Evolutionary conservation across 371 early-diverging fungal genomes (phyloP).

Genomic region (Coemansia sp.): DNA sequence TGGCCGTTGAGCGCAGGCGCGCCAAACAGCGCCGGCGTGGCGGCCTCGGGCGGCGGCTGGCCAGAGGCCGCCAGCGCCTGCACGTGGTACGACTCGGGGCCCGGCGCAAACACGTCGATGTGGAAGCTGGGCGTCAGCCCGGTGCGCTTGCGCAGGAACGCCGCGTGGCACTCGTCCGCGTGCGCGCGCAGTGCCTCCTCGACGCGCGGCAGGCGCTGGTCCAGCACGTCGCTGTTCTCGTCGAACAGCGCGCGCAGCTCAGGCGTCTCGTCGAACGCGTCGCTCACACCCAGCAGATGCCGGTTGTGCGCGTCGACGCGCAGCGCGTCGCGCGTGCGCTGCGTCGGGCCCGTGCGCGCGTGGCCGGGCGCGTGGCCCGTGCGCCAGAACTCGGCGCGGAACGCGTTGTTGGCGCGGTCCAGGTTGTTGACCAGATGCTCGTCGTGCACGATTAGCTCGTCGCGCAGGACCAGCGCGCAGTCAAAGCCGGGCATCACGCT

Average conservation of each 20-base stretch:
- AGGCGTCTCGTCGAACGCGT: constrained; percentile 51
- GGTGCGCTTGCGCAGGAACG: constrained; percentile 53
- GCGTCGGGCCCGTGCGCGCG: constrained; percentile 20
- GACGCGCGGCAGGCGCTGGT: constrained; percentile 44
- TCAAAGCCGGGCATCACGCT: constrained; percentile 59
- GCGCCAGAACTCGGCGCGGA: constrained; percentile 40
- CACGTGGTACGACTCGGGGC: constrained; percentile 44
- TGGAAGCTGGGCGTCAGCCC: constrained; percentile 59
- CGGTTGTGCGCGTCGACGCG: constrained; percentile 24
- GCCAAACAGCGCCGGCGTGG: constrained; percentile 17
- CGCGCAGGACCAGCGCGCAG: constrained; percentile 40
- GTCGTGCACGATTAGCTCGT: constrained; percentile 37
- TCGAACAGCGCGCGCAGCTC: constrained; percentile 54
- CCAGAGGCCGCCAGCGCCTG: constrained; percentile 16
- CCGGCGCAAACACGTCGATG: constrained; percentile 56
- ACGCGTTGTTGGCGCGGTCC: constrained; percentile 26
- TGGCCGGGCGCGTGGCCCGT: constrained; percentile 17
- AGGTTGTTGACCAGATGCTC: constrained; percentile 45
- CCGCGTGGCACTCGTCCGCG: constrained; percentile 51
- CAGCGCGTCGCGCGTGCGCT: constrained; percentile 16
- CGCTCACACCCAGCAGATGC: constrained; percentile 52
- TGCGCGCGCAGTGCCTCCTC: constrained; percentile 49
- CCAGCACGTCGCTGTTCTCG: constrained; percentile 55
- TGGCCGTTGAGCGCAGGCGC: constrained; percentile 19
- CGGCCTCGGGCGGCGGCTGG: constrained; percentile 2